Evolutionary conservation across 805 yeast genomes (phyloP).

Genomic region (Spathaspora hagerdaliae): DNA sequence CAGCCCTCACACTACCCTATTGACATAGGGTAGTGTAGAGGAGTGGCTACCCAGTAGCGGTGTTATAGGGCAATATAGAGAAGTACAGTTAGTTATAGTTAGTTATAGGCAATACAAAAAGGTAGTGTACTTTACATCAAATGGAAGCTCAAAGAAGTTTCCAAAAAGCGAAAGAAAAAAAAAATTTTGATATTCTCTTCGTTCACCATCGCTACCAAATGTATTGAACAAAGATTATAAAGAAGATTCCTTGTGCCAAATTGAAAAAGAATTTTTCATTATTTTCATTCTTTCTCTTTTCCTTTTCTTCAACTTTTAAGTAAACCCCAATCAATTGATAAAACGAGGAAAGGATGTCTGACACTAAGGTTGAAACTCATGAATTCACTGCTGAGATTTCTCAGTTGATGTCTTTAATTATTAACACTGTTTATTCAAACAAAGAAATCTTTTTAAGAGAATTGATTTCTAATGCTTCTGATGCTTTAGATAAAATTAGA

Average conservation of each 20-base stretch:
- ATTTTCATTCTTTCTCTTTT: background rate
- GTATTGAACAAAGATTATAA: too few species aligned
- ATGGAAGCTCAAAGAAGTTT: slow-evolving; percentile 33
- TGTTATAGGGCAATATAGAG: background rate
- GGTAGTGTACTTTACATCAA: slow-evolving; percentile 2
- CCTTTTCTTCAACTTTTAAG: background rate
- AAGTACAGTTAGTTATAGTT: too few species aligned
- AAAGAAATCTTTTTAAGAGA: slow-evolving; percentile 99
- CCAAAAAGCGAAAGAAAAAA: too few species aligned
- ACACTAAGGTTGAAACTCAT: slow-evolving; percentile 66
- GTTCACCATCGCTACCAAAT: too few species aligned
- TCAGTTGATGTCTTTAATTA: slow-evolving; percentile 99
- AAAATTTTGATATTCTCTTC: too few species aligned
- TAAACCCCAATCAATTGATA: background rate
- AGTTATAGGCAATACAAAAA: too few species aligned
- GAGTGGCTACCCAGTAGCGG: background rate
- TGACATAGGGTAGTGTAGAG: too few species aligned
- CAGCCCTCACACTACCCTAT: too few species aligned
- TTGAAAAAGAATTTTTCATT: slow-evolving; percentile 15
- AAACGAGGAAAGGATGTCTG: slow-evolving; percentile 37
- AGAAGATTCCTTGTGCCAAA: background rate
- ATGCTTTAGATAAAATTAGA: slow-evolving; percentile 98
- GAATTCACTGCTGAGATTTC: slow-evolving; percentile 99
- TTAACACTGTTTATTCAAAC: slow-evolving; percentile 99
- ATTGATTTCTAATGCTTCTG: slow-evolving; percentile 97